phyloP scores from a whole-genome alignment of 2,329 filamentous ascomycete genomes.

The Scedosporium aurantiacum region DNA sequence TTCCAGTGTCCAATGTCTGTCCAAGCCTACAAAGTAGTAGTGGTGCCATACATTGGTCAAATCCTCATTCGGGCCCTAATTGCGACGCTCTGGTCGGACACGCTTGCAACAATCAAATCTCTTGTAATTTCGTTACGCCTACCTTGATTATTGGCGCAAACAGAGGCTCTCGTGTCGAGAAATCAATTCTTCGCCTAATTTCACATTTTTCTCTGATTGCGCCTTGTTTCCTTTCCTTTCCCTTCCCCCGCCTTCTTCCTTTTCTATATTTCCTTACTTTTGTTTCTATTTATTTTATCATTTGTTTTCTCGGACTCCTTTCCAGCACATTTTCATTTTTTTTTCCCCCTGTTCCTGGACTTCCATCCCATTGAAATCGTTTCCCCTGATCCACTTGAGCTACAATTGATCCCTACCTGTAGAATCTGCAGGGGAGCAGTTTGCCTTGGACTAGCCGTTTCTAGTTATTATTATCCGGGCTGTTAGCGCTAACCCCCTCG shows the following conservation, averaged over 20 bases:
- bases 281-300: background rate
- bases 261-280: constrained; percentile 4
- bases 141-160: background rate
- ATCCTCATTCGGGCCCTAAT: background rate
- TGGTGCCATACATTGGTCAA: background rate
- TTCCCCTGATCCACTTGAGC: too few relatives aligned
- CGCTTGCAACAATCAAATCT: too few relatives aligned
- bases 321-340: too few relatives aligned
- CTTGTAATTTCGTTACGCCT: background rate
- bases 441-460: background rate
- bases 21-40: too few relatives aligned
- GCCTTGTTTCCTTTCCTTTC: constrained; percentile 1
- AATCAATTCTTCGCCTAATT: background rate
- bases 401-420: background rate
- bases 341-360: too few relatives aligned
- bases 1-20: too few relatives aligned
- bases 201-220: background rate
- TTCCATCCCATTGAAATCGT: too few relatives aligned
- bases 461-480: background rate
- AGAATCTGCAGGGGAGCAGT: background rate
- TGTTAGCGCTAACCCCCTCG: constrained; percentile 10
- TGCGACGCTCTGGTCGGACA: too few relatives aligned
- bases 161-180: background rate
- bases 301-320: background rate
- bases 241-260: background rate